phyloP scores from a whole-genome alignment of 305 asterid genomes.

The Plantago coronopus region DNA sequence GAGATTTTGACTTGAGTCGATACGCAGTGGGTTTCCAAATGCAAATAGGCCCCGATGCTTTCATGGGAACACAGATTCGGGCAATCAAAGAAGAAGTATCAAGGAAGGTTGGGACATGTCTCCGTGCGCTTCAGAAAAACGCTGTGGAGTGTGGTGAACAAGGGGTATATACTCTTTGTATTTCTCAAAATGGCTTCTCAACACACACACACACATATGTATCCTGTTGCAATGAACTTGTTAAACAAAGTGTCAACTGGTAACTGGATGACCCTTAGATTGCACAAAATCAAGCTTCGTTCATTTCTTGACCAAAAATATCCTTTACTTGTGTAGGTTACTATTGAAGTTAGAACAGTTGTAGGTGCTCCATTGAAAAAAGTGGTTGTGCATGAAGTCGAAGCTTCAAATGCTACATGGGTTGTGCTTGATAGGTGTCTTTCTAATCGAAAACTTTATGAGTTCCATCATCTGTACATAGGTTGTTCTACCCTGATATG shows the following conservation, averaged over 20 bases:
- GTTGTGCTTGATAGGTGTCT: constrained; percentile 62
- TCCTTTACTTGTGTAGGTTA: constrained; percentile 36
- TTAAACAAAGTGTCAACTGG: background rate
- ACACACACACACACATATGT: background rate
- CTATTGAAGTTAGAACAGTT: constrained; percentile 56
- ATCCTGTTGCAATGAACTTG: background rate
- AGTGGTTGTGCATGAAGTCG: constrained; percentile 55
- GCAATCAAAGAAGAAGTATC: constrained; percentile 57
- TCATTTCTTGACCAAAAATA: constrained; percentile 6
- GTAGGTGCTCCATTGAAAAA: constrained; percentile 56
- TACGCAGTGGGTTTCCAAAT: constrained; percentile 68
- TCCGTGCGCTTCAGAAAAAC: constrained; percentile 42
- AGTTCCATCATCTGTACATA: background rate
- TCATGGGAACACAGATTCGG: constrained; percentile 47
- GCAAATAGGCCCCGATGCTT: constrained; percentile 46
- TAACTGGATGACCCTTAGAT: background rate
- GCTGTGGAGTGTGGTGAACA: constrained; percentile 48
- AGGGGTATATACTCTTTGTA: constrained; percentile 40
- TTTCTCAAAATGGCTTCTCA: background rate
- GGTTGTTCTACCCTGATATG: too few relatives aligned
- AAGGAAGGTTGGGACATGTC: constrained; percentile 44
- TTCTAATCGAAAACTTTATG: background rate
- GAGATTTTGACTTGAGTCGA: constrained; percentile 9
- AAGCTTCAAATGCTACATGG: constrained; percentile 50
- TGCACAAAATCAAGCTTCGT: background rate